Evolutionary conservation across 73 alveolate species (phyloP), one percentile per base, ranked within the genome.

Genomic region (Symbiodinium pilosum): DNA sequence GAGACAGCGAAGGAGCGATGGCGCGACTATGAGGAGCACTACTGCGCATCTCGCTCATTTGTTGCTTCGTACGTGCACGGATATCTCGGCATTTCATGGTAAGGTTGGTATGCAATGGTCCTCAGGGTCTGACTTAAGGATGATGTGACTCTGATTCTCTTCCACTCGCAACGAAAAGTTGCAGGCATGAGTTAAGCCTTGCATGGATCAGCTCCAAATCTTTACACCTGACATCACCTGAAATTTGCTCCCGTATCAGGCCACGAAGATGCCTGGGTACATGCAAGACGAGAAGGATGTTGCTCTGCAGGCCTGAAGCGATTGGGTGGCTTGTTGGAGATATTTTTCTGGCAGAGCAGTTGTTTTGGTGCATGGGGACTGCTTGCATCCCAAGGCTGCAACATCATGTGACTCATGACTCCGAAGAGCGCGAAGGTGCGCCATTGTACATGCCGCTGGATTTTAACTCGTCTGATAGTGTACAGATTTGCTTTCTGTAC

Each of bases 11-110:
- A 64, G 24, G 87, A 89, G n/a, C 39, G 51, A 30, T 89, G 95
- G 95, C 36, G 75, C 2, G 87, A 89, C 20, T 89, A 41, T 20
- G 95, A 89, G 41, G 95, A 89, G 73, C 30, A 41, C 26, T 89
- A 89, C 36, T 89, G 95, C 73, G 95, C 11, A 44, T 24, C 95
- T 89, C 41, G 95, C 59, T 6, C 6, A 47, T 47, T 47, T 14
- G 21, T 47, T 47, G 59, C 6, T 47, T 14, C 14, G 14, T 14
- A 47, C 59, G 59, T 47, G 59, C 59, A 47, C 59, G n/a, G n/a
- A n/a, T n/a, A n/a, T n/a, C n/a, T n/a, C n/a, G n/a, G n/a, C n/a
- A n/a, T n/a, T n/a, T n/a, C n/a, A 47, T 47, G 59, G 59, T 47
- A 47, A 14, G 14, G 59, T 47, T 14, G 59, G 14, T 47, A 9